Evolutionary conservation across 495 filamentous ascomycete genomes (phyloP).

Genomic region (Penicillium dipodomyicola): DNA sequence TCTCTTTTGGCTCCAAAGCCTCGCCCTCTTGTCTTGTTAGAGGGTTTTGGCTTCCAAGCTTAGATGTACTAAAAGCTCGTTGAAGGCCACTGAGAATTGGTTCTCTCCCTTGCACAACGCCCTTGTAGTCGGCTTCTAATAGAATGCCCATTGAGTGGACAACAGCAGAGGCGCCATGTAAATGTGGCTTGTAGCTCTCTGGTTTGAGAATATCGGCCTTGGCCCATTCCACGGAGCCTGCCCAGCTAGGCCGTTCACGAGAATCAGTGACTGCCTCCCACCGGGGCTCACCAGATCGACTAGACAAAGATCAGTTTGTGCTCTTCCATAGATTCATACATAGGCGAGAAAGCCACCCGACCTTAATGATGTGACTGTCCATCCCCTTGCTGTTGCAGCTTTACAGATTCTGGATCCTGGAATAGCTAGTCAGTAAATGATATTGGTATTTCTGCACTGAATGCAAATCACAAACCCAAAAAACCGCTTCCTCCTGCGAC

Average conservation of each 20-base stretch:
- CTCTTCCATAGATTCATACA: background rate
- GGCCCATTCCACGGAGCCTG: constrained; percentile 78
- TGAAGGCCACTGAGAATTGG: constrained; percentile 70
- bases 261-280: constrained; percentile 81
- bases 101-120: constrained; percentile 77
- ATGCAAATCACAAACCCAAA: constrained; percentile 52
- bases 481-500: constrained; percentile 97
- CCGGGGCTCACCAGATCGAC: constrained; percentile 82
- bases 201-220: constrained; percentile 84
- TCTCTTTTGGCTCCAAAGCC: constrained; percentile 60
- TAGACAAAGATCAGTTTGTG: constrained; percentile 31
- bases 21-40: constrained; percentile 56
- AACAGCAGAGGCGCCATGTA: constrained; percentile 74
- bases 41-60: constrained; percentile 65
- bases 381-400: constrained; percentile 74
- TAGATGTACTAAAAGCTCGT: constrained; percentile 69
- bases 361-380: constrained; percentile 89
- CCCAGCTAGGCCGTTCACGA: constrained; percentile 71
- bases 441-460: background rate
- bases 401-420: constrained; percentile 85
- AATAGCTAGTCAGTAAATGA: constrained; percentile 13
- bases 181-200: constrained; percentile 65
- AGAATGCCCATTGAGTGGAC: constrained; percentile 94
- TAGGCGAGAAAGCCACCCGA: constrained; percentile 53
- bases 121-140: constrained; percentile 98